Evolutionary conservation across 2,329 filamentous ascomycete species (phyloP), one percentile per base, ranked within the genome.

Genomic region (Cladosporium austrohemisphaericum): DNA sequence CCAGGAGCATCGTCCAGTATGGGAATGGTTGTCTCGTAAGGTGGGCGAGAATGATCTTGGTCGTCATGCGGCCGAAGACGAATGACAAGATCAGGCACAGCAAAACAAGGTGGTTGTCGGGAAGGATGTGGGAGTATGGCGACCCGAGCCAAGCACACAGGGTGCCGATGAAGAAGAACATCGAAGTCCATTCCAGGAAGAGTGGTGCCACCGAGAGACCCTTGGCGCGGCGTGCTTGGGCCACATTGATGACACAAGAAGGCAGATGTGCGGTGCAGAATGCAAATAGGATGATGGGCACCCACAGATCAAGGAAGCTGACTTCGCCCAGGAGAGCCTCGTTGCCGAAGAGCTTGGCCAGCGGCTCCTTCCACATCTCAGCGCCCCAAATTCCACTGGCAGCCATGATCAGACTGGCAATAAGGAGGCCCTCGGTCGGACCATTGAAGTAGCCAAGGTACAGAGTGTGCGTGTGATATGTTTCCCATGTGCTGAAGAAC

Each of bases 401-500:
- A 49, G 87, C 76, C 88, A 97, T 97, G 63, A 96, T 80, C 44
- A 74, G 70, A 64, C 88, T 91, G 20, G 91, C 93, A 55, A 98
- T 84, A 45, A 97, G 83, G 26, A 98, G 76, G 16, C 93, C 93
- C 74, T 98, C 93, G 26, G 93, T 98, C 2, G 93, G 93, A 1
- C 93, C 93, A 68, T 98, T 98, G 79, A 98, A 86, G 67, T 92
- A 89, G 49, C 93, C 93, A 10, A 98, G 82, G 69, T 95, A 98
- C 5, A 98, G 76, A 0, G 93, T 97, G 68, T 98, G 93, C 4
- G 93, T 96, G 71, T 98, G 93, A 68, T 96, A 98, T 1, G 93
- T 98, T 72, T 98, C 93, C 93, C 93, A 98, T 2, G 93, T 98
- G 3, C 92, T 96, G 73, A 98, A 96, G 76, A 95, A 98, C 93